These are phyloP conservation scores for Akebia trifoliata DNA, from an alignment of 164 flowering plant species.

Conservation along the genomic window DNA sequence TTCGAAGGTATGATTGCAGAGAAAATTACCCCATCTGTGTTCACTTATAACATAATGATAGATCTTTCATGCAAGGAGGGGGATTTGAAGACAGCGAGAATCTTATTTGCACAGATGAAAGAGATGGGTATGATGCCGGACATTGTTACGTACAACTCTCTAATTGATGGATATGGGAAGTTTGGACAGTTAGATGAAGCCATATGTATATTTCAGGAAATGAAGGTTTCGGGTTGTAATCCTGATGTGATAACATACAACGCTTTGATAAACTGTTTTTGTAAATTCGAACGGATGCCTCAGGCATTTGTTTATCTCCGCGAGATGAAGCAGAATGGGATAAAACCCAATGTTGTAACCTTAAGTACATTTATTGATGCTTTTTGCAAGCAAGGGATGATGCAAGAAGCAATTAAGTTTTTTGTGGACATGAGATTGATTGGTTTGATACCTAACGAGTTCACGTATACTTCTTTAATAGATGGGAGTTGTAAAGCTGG, in stretches of 20 bases:
- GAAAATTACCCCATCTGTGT: conserved; percentile 45
- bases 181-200: conserved; percentile 49
- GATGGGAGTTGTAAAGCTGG: conserved; percentile 76
- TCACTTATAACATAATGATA: conserved; percentile 75
- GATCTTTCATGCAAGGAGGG: conserved; percentile 61
- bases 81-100: conserved; percentile 48
- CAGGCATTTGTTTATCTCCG: conserved; percentile 48
- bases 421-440: conserved; percentile 65
- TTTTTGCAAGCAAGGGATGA: conserved; percentile 80
- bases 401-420: conserved; percentile 62
- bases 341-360: conserved; percentile 84
- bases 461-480: conserved; percentile 68
- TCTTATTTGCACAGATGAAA: conserved; percentile 55
- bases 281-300: conserved; percentile 55
- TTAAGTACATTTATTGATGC: conserved; percentile 82
- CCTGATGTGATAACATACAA: conserved; percentile 86
- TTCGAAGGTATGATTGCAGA: conserved; percentile 57
- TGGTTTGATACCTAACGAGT: conserved; percentile 72
- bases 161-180: conserved; percentile 79
- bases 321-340: conserved; percentile 54
- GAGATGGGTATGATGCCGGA: conserved; percentile 51
- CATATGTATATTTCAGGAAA: conserved; percentile 47
- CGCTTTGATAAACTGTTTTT: conserved; percentile 67
- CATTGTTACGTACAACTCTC: conserved; percentile 68
- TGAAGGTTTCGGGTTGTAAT: conserved; percentile 51